Conservation (phyloP, 441 rosid species). For the Biscutella laevigata region DNA sequence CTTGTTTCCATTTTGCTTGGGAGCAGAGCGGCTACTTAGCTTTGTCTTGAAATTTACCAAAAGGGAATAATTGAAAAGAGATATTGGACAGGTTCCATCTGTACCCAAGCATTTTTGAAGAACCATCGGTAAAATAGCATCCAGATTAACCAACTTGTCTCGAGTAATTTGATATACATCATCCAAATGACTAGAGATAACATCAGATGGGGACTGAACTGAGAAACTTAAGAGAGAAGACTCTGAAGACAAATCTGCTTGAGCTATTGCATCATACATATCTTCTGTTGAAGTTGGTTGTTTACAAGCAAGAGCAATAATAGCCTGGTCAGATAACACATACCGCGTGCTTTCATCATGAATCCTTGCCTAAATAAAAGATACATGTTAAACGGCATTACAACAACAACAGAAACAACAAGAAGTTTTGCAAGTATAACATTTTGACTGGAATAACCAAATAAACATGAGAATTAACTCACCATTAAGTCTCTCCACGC, state of each 20-base stretch:
- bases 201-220: conserved; percentile 50
- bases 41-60: conserved; percentile 43
- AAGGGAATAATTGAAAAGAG: conserved; percentile 63
- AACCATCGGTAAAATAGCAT: conserved; percentile 35
- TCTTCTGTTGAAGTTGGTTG: conserved; percentile 38
- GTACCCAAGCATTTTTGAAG: conserved; percentile 66
- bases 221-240: conserved; percentile 37
- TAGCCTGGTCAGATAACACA: conserved; percentile 74
- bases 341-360: conserved; percentile 90
- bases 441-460: background rate
- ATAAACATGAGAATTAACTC: conserved; percentile 20
- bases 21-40: conserved; percentile 29
- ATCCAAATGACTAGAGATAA: conserved; percentile 62
- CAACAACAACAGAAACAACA: no score
- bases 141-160: conserved; percentile 33
- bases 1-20: conserved; percentile 48
- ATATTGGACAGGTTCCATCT: conserved; percentile 64
- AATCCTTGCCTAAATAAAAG: conserved; percentile 65
- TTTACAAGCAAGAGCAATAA: conserved; percentile 52
- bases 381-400: background rate
- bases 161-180: conserved; percentile 39
- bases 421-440: background rate
- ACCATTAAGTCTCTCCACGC: conserved; percentile 96
- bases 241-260: conserved; percentile 51
- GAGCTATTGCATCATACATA: conserved; percentile 39